Conservation (phyloP, 2,329 filamentous ascomycete genomes). For the Penicillium sp. region DNA sequence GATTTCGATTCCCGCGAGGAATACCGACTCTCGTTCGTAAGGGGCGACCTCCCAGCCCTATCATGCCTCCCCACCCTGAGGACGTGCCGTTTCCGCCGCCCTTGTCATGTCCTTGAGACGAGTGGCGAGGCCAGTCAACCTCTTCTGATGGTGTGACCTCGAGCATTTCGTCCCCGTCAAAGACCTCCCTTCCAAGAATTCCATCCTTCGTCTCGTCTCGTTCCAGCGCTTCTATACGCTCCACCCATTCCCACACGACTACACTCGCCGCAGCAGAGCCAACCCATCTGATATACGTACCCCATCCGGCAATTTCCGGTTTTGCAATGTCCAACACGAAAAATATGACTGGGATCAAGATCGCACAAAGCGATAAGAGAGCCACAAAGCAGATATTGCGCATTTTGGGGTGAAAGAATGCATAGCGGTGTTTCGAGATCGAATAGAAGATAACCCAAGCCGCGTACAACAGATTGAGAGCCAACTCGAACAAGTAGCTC, state of each 20-base stretch:
- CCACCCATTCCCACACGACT: constrained; percentile 98
- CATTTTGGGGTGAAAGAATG: constrained; percentile 89
- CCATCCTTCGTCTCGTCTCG: constrained; percentile 93
- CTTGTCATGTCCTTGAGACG: constrained; percentile 44
- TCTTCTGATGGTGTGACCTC: constrained; percentile 66
- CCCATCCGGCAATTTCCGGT: constrained; percentile 85
- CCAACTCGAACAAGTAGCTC: constrained; percentile 86
- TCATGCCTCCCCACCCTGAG: constrained; percentile 46
- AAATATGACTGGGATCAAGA: constrained; percentile 87
- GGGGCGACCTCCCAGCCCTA: constrained; percentile 42
- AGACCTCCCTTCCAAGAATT: constrained; percentile 85
- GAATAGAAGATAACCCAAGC: constrained; percentile 94
- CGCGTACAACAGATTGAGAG: constrained; percentile 83
- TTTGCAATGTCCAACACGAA: constrained; percentile 90
- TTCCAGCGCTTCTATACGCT: constrained; percentile 88
- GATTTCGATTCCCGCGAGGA: constrained; percentile 29
- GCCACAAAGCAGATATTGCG: constrained; percentile 84
- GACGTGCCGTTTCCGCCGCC: constrained; percentile 41
- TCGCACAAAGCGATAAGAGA: constrained; percentile 74
- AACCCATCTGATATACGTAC: constrained; percentile 96
- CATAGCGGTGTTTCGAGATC: constrained; percentile 86
- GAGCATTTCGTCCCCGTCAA: constrained; percentile 92
- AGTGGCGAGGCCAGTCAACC: constrained; percentile 51
- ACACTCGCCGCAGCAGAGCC: constrained; percentile 90
- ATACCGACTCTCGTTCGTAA: constrained; percentile 40